Evolutionary conservation across 2,329 filamentous ascomycete species (phyloP).

Genomic region (Laburnicola sp.): DNA sequence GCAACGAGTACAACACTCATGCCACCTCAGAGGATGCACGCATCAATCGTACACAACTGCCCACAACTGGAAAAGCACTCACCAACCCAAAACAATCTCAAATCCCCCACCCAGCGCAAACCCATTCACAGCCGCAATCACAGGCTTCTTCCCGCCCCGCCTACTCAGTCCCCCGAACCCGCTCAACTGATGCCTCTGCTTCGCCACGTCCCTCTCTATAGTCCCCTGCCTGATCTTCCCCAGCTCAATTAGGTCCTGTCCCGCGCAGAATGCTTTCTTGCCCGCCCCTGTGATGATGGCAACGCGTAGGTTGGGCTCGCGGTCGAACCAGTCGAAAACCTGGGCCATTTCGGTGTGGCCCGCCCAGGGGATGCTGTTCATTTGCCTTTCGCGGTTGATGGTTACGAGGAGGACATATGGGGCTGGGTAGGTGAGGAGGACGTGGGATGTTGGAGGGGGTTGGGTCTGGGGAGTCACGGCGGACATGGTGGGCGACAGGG

Average conservation of each 20-base stretch:
- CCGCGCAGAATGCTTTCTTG: conserved; percentile 58
- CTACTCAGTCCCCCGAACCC: conserved; percentile 62
- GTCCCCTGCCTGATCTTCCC: conserved; percentile 36
- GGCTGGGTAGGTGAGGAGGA: conserved; percentile 52
- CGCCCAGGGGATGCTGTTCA: conserved; percentile 51
- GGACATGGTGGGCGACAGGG: conserved; percentile 24
- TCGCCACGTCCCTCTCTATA: conserved; percentile 26
- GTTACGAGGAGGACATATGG: conserved; percentile 56
- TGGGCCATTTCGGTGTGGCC: conserved; percentile 55
- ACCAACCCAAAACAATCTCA: conserved; percentile 61
- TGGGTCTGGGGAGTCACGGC: conserved; percentile 30
- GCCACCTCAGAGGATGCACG: no score
- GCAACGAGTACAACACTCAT: no score
- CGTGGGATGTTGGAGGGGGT: conserved; percentile 39
- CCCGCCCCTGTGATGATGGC: conserved; percentile 56
- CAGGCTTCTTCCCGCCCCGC: conserved; percentile 62
- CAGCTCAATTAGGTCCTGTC: conserved; percentile 57
- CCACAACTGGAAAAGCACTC: conserved; percentile 19
- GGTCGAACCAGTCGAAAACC: conserved; percentile 59
- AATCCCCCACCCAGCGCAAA: conserved; percentile 61
- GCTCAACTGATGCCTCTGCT: conserved; percentile 47
- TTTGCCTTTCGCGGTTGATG: conserved; percentile 54
- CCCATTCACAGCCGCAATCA: conserved; percentile 64
- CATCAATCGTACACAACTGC: no score
- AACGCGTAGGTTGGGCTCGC: conserved; percentile 53